Conservation (phyloP, 2,329 filamentous ascomycete species). For the Nigrospora osmanthi region DNA sequence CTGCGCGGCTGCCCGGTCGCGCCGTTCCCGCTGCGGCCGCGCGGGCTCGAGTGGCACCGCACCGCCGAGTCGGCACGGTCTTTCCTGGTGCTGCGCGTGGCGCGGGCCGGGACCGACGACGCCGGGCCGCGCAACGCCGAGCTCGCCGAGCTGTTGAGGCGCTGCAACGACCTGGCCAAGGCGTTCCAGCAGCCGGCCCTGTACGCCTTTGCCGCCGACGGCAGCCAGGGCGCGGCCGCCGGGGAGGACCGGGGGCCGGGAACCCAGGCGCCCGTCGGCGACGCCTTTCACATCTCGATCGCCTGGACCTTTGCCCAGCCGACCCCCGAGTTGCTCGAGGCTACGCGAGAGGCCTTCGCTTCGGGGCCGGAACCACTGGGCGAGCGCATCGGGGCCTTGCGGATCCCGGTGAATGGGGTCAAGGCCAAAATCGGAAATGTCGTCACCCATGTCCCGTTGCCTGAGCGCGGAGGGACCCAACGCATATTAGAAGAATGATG, state of each 20-base stretch:
- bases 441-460: constrained; percentile 26
- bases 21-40: constrained; percentile 31
- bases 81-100: constrained; percentile 75
- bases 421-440: constrained; percentile 72
- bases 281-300: constrained; percentile 79
- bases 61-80: constrained; percentile 59
- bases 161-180: constrained; percentile 57
- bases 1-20: constrained; percentile 26
- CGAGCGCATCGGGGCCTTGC: constrained; percentile 28
- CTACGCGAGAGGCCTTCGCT: constrained; percentile 24
- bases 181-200: constrained; percentile 60
- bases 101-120: constrained; percentile 8
- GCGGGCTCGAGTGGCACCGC: constrained; percentile 39
- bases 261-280: constrained; percentile 12
- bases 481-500: background rate
- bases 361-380: constrained; percentile 7
- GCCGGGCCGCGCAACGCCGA: constrained; percentile 31
- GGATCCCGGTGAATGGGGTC: constrained; percentile 49
- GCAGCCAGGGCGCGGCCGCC: constrained; percentile 7
- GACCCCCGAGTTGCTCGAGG: constrained; percentile 28
- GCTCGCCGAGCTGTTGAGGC: constrained; percentile 53
- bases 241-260: constrained; percentile 5
- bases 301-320: constrained; percentile 68
- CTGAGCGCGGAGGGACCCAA: background rate
- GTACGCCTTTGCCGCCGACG: constrained; percentile 39